phyloP scores from a whole-genome alignment of 495 filamentous ascomycete species.

The Aspergillus funiculosus region DNA sequence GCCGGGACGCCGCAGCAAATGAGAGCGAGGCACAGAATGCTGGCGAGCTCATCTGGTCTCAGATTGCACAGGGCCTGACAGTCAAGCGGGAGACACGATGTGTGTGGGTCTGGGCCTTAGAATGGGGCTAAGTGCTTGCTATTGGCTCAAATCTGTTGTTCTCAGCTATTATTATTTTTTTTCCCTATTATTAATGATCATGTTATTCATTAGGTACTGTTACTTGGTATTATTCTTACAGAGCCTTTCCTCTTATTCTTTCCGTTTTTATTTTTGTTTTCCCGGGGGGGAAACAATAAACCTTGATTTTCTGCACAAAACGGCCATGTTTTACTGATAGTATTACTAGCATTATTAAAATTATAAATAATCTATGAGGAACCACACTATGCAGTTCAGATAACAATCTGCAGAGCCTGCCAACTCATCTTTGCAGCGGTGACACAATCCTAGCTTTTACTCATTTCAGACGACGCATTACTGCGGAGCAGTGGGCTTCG shows the following conservation, averaged over 20 bases:
- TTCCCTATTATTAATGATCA: too few species aligned
- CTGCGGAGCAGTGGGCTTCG: too few species aligned
- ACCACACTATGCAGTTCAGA: conserved; percentile 10
- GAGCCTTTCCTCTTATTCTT: too few species aligned
- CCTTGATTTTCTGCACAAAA: too few species aligned
- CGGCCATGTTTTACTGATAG: too few species aligned
- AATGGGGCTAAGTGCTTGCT: conserved; percentile 1
- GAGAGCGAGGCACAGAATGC: conserved; percentile 14
- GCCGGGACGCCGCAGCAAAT: conserved; percentile 22
- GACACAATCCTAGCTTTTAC: conserved; percentile 9
- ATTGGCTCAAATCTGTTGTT: neutral
- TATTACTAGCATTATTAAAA: neutral
- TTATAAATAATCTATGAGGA: neutral
- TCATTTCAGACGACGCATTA: conserved; percentile 1
- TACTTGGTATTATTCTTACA: too few species aligned
- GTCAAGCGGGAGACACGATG: conserved; percentile 21
- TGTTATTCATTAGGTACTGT: too few species aligned
- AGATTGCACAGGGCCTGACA: conserved; percentile 18
- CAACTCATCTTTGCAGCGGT: conserved; percentile 20
- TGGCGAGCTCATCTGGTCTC: conserved; percentile 20
- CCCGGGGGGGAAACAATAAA: too few species aligned
- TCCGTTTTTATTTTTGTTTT: too few species aligned
- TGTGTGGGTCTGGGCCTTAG: conserved; percentile 13
- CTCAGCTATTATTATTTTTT: neutral
- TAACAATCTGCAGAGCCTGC: conserved; percentile 21